Conservation (phyloP, 2,329 filamentous ascomycete species). For the Zarea fungicola region DNA sequence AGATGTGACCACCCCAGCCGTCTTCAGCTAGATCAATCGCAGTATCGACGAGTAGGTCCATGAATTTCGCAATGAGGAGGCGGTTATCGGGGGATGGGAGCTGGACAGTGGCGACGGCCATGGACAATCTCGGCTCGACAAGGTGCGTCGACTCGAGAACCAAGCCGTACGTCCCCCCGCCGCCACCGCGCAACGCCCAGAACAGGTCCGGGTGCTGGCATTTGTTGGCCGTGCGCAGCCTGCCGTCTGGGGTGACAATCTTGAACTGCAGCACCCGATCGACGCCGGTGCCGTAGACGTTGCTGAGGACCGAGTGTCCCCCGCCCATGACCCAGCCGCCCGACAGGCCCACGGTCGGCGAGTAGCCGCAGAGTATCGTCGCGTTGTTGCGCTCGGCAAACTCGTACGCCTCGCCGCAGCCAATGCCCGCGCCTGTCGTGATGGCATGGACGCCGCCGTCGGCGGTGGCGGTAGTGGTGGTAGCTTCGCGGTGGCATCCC, state of each 20-base stretch:
- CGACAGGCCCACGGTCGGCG: slow-evolving; percentile 11
- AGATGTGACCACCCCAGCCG: slow-evolving; percentile 19
- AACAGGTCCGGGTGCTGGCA: slow-evolving; percentile 48
- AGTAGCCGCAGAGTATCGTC: slow-evolving; percentile 11
- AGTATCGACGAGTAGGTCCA: slow-evolving; percentile 16
- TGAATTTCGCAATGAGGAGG: not conserved
- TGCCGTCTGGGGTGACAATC: slow-evolving; percentile 42
- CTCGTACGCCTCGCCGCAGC: slow-evolving; percentile 12
- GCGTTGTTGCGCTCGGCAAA: slow-evolving; percentile 8
- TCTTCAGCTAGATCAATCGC: slow-evolving; percentile 15
- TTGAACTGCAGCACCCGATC: slow-evolving; percentile 51
- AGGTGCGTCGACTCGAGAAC: slow-evolving; percentile 1
- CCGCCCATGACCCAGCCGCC: slow-evolving; percentile 21
- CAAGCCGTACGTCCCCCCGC: slow-evolving; percentile 13
- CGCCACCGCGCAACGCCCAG: slow-evolving; percentile 52
- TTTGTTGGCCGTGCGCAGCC: slow-evolving; percentile 40
- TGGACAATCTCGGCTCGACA: not conserved
- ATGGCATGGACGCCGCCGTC: no score
- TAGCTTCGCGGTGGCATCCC: not conserved
- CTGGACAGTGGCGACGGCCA: not conserved
- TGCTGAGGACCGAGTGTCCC: slow-evolving; percentile 42
- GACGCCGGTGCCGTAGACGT: slow-evolving; percentile 47
- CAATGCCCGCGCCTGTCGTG: slow-evolving; percentile 10
- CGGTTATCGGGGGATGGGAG: not conserved
- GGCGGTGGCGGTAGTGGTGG: no score